Evolutionary conservation across 192 early-diverging fungal species (phyloP).

Genomic region (Coemansia sp.): DNA sequence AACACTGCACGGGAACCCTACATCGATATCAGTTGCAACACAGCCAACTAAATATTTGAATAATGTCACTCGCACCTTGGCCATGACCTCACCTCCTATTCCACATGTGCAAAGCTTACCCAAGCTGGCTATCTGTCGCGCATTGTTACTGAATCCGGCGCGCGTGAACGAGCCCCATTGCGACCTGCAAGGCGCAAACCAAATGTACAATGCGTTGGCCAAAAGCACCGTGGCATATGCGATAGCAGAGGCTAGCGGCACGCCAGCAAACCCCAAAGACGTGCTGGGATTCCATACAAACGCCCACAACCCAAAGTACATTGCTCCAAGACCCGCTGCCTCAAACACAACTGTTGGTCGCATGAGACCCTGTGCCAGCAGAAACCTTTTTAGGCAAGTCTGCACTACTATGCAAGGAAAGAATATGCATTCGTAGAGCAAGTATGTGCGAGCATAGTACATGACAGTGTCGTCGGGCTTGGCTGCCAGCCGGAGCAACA

Average conservation of each 20-base stretch:
- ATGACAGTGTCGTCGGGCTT: conserved; percentile 75
- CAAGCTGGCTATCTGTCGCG: conserved; percentile 21
- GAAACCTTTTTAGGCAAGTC: conserved; percentile 77
- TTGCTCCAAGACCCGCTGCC: conserved; percentile 63
- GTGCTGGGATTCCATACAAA: conserved; percentile 59
- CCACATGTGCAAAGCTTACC: conserved; percentile 16
- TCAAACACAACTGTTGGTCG: conserved; percentile 72
- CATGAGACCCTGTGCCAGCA: conserved; percentile 92
- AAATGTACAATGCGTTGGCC: conserved; percentile 57
- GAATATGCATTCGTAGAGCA: conserved; percentile 64
- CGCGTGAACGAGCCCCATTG: conserved; percentile 39
- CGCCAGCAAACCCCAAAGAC: conserved; percentile 65
- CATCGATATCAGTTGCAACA: neutral
- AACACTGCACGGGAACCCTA: conserved; percentile 43
- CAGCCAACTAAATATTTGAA: neutral
- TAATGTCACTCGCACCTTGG: too few relatives aligned
- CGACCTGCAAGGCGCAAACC: conserved; percentile 12
- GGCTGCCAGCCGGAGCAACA: conserved; percentile 59
- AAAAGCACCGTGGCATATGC: conserved; percentile 59
- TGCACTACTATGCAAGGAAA: conserved; percentile 74
- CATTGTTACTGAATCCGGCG: conserved; percentile 24
- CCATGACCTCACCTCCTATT: too few relatives aligned
- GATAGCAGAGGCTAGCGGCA: conserved; percentile 63
- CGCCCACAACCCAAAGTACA: conserved; percentile 68
- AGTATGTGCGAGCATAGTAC: conserved; percentile 60